These are phyloP conservation scores for Massarina eburnea DNA, from an alignment of 2,329 filamentous ascomycete genomes.

Conservation along the genomic window DNA sequence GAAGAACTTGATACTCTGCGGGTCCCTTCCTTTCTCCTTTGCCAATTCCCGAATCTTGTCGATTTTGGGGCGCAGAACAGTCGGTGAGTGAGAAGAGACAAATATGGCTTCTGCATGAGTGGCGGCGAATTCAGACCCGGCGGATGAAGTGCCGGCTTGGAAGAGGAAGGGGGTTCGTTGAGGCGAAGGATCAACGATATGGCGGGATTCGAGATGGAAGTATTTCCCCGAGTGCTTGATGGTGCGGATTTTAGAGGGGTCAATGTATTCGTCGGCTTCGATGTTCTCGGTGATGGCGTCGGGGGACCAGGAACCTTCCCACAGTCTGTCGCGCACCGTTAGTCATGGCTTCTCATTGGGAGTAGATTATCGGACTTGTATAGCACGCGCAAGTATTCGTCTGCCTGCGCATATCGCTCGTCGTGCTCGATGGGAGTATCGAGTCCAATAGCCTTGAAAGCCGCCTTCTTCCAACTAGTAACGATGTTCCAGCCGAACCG, in stretches of 20 bases:
- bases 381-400: conserved; percentile 63
- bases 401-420: conserved; percentile 60
- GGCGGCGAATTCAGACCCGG: conserved; percentile 59
- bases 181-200: conserved; percentile 47
- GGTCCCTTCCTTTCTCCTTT: conserved; percentile 56
- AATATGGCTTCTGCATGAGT: conserved; percentile 64
- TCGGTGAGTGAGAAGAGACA: conserved; percentile 57
- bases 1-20: conserved; percentile 57
- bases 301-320: conserved; percentile 57
- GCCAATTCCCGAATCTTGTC: conserved; percentile 57
- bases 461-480: conserved; percentile 63
- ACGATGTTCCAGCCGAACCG: conserved; percentile 70
- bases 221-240: conserved; percentile 65
- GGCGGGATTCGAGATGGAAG: conserved; percentile 48
- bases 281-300: conserved; percentile 59
- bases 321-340: conserved; percentile 46
- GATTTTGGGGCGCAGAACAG: conserved; percentile 54
- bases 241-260: conserved; percentile 60
- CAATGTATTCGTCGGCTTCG: conserved; percentile 58
- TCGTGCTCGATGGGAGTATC: conserved; percentile 62
- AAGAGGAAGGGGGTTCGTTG: conserved; percentile 45
- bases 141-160: conserved; percentile 62
- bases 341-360: neutral
- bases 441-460: conserved; percentile 64
- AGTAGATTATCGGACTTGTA: conserved; percentile 54